These are phyloP conservation scores for Lasiosphaeris hirsuta DNA, from an alignment of 495 filamentous ascomycete genomes.

Conservation along the genomic window DNA sequence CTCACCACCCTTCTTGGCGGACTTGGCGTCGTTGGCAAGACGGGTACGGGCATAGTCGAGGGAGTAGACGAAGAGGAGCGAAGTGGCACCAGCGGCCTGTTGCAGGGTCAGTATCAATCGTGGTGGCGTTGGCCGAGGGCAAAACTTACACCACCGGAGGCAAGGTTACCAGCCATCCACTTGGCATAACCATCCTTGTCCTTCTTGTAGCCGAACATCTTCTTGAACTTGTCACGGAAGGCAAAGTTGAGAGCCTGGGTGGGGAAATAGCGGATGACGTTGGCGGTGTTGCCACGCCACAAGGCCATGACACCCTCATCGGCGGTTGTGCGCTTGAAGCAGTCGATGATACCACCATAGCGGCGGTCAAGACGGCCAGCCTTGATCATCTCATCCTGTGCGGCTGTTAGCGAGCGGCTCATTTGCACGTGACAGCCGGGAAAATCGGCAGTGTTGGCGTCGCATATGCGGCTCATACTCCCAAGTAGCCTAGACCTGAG, in stretches of 20 bases:
- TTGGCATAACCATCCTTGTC: slow-evolving; percentile 95
- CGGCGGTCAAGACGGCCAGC: slow-evolving; percentile 95
- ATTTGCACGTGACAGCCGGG: slow-evolving; percentile 21
- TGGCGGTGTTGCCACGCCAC: slow-evolving; percentile 99
- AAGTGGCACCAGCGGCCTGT: slow-evolving; percentile 96
- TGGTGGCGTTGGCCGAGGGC: not conserved
- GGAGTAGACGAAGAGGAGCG: slow-evolving; percentile 99
- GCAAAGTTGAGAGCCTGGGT: slow-evolving; percentile 99
- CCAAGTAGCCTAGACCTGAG: not conserved
- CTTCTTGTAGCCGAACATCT: slow-evolving; percentile 99
- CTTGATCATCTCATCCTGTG: slow-evolving; percentile 99
- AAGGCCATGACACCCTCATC: slow-evolving; percentile 82
- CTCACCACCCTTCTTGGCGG: slow-evolving; percentile 90
- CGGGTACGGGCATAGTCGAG: slow-evolving; percentile 99
- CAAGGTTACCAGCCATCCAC: slow-evolving; percentile 99
- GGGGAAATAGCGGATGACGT: slow-evolving; percentile 99
- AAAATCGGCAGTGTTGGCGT: not conserved
- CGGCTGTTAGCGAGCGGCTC: slow-evolving; percentile 15
- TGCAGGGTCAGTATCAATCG: not conserved
- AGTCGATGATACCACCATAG: slow-evolving; percentile 91
- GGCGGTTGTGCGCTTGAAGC: slow-evolving; percentile 84
- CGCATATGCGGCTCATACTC: slow-evolving; percentile 2
- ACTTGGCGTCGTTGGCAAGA: slow-evolving; percentile 99
- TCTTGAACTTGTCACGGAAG: slow-evolving; percentile 99
- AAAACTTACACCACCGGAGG: slow-evolving; percentile 94